Evolutionary conservation across 129 eudicot genomes (phyloP), one percentile per base, ranked within the genome.

Genomic region (Ambrosia trifida): DNA sequence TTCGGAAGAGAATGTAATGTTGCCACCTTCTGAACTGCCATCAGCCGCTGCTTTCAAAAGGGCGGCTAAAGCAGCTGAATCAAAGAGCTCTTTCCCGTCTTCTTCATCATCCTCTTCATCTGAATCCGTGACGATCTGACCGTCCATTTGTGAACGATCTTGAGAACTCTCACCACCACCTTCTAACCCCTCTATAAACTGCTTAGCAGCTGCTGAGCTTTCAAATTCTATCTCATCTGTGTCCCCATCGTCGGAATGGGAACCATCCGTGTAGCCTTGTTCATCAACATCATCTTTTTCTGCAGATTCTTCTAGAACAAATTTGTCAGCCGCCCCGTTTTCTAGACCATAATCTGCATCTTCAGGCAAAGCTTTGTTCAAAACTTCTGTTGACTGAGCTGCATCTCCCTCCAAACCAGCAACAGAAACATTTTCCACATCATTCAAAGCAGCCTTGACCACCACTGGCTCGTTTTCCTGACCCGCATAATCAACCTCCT

Each of bases 31-130:
- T 11, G 96, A 66, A 14, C 87, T 85, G 40, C 86, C 91, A 68
- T 96, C 92, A 4, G 94, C 86, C 24, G 97, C 99, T 18, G 99
- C 97, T 79, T 90, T 95, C 74, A 95, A 63, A 65, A 95, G 96
- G 47, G 99, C 97, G 6, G 97, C 91, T 60, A 95, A 80, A 13
- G 98, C 95, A 19, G 95, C 88, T 64, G 98, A 92, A 78, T 95
- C 97, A 83, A 90, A 90, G 52, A 90, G 64, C 68, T 88, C 94
- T 68, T 86, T 84, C 46, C 87, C 96, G 11, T 81, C 99, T 65
- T 89, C 95, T 69, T 87, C 98, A 30, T 85, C 84, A 14, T 87
- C 96, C 50, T 89, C 98, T 60, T 94, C 98, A 18, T 91, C 97
- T 1, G 98, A 93, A 76, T 94, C 99, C 2, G 97, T 89, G 45